These are phyloP conservation scores for Jaltomata sinuosa DNA, from an alignment of 257 asterid genomes.

Conservation along the genomic window DNA sequence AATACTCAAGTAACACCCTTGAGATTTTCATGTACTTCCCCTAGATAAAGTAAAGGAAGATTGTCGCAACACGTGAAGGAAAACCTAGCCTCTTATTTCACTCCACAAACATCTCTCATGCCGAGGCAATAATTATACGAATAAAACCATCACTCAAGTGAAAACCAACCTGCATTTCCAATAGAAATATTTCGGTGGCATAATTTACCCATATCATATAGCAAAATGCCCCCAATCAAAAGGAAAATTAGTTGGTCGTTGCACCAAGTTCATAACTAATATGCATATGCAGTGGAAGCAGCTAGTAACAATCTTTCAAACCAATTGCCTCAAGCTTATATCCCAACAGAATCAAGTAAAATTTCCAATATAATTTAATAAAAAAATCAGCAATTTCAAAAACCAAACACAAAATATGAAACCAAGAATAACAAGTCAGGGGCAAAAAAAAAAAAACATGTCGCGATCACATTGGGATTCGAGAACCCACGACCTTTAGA, in stretches of 20 bases:
- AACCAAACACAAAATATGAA: not conserved
- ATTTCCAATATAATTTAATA: no score
- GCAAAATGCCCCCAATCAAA: not conserved
- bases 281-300: not conserved
- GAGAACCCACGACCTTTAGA: constrained; percentile 99
- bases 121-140: not conserved
- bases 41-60: not conserved
- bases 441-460: not conserved
- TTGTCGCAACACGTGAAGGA: not conserved
- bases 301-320: not conserved
- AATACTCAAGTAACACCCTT: not conserved
- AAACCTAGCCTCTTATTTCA: not conserved
- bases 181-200: not conserved
- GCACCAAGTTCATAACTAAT: not conserved
- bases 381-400: not conserved
- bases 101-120: not conserved
- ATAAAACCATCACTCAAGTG: not conserved
- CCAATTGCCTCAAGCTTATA: not conserved
- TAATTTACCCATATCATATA: not conserved
- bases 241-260: not conserved
- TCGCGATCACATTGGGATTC: constrained; percentile 80
- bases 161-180: not conserved
- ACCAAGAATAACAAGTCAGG: not conserved
- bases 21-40: not conserved
- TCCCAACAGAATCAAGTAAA: not conserved